Base-by-base conservation (phyloP, 2,329 filamentous ascomycete genomes). In the Epichloe uncinata region DNA sequence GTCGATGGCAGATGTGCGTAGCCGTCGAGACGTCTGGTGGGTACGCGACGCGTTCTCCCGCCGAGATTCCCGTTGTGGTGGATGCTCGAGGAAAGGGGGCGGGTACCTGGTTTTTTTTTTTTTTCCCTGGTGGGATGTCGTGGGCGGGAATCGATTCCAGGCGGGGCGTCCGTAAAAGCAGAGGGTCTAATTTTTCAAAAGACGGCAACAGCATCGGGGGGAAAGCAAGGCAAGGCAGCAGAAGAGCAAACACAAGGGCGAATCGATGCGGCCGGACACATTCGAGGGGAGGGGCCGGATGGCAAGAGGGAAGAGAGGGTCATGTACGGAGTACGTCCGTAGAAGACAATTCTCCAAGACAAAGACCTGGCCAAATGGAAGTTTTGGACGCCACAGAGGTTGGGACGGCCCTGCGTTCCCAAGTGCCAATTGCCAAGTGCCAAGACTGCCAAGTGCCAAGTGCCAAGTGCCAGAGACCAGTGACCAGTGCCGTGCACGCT, bases 1-100 rank as follows among this genome's bases (percentile, higher is more conserved):
- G 40, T 34, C 30, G 33, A 43, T 35, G 45, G 41, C 44, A 52
- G 43, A 47, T 44, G 35, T 48, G 34, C 51, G 55, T 56, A 43
- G 52, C 46, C 42, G 55, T 55, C 52, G 47, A 53, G 50, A 26
- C 49, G 50, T 51, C 26, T 15, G 7, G 45, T 46, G 34, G 47
- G 49, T 55, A 59, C 63, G 63, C 61, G 64, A 66, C 63, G 64
- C 64, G 64, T 60, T 61, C 53, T 56, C 55, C 57, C 51, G 58
- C 56, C 58, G 53, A 58, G 58, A 41, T 42, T 47, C 41, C 45
- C 37, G 47, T 37, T 37, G 30, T 45, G 30, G 33, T 26, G 42
- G n/a, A 18, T 12, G 22, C 33, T 30, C 15, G 44, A 43, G 45
- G 42, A 50, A 52, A 45, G 52, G 52, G 52, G 52, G 43, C 44